Percentiles rank a stretch among this genome's conserved stretches.
phyloP scores from a whole-genome alignment of 139 green algal genomes.

The Limnomonas spitsbergensis region DNA sequence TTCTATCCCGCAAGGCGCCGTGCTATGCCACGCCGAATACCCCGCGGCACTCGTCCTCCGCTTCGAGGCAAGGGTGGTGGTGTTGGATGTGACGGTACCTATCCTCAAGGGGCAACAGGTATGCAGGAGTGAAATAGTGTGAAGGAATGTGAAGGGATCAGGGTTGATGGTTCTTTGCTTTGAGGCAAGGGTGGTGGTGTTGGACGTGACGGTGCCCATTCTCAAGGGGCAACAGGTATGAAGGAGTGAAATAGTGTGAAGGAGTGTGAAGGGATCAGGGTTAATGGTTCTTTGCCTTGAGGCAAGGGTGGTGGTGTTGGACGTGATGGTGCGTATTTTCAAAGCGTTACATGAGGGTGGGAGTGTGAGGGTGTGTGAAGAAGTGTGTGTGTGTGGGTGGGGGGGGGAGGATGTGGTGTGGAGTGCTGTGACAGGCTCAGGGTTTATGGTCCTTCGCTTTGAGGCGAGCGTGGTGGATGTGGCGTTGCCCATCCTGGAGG shows the following conservation, averaged over 20 bases:
- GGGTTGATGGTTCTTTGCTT: too few species aligned
- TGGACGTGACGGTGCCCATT: constrained; percentile 80
- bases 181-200: constrained; percentile 70
- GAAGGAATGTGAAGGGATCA: background rate
- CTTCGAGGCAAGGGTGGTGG: constrained; percentile 70
- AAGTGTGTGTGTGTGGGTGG: too few species aligned
- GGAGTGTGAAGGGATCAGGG: background rate
- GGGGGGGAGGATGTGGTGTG: too few species aligned
- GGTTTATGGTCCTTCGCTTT: too few species aligned
- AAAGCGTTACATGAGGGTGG: too few species aligned
- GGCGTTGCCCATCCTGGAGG: constrained; percentile 72
- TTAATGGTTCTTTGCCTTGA: too few species aligned
- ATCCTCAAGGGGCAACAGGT: constrained; percentile 58
- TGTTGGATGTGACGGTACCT: constrained; percentile 77
- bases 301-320: too few species aligned
- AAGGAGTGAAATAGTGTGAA: background rate
- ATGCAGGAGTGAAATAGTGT: background rate
- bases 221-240: constrained; percentile 45
- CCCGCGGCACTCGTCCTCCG: constrained; percentile 62
- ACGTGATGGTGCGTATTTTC: too few species aligned
- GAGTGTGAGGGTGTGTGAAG: too few species aligned
- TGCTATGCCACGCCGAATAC: constrained; percentile 74
- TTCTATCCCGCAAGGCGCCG: constrained; percentile 39
- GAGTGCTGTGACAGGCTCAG: background rate
- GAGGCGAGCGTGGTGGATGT: constrained; percentile 83